Base-by-base conservation (phyloP, 805 yeast genomes). In the Suhomyces sp. region DNA sequence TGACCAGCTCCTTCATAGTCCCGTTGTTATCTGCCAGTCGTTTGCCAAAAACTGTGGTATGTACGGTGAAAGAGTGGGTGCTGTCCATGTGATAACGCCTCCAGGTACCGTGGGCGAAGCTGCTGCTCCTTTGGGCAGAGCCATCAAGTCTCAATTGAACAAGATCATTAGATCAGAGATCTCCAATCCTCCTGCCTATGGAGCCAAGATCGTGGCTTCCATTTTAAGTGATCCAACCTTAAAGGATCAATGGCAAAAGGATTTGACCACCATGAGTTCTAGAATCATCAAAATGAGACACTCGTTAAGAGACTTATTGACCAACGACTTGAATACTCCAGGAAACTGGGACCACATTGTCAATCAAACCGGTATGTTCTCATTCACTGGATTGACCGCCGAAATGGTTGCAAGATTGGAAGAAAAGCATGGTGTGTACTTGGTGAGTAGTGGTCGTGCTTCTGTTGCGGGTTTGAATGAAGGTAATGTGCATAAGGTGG, bases 31-130 rank as follows among this genome's bases (percentile, higher is more conserved):
- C 39, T 88, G 96, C 65, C 98, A 91, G 72, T 88, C 96, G 7
- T 91, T 91, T 63, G 96, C 98, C 38, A 91, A 91, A 64, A 91
- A 93, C 66, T 85, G 85, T 54, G 98, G 98, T 47, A 82, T 91
- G 79, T 91, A 91, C 58, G 98, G 98, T 61, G 98, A 91, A 72
- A 83, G 98, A 70, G 88, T 83, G 21, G 98, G 98, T 44, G 95
- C 93, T 17, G 76, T 91, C 60, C 96, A 90, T 56, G 58, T 90
- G 16, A 76, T 87, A 8, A 58, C 81, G 17, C 75, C 79, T 22
- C 62, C 63, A 26, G 32, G 36, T 10, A 32, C 28, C 26, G 40
- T 63, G 39, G 50, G 61, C 1, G 35, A 43, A 12, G 35, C 29
- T 18, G 46, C 63, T 39, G 50, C 61, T 1, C 54, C 56, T 3